Base-by-base conservation (phyloP, 2,329 filamentous ascomycete species). In the Fusarium floridanum region DNA sequence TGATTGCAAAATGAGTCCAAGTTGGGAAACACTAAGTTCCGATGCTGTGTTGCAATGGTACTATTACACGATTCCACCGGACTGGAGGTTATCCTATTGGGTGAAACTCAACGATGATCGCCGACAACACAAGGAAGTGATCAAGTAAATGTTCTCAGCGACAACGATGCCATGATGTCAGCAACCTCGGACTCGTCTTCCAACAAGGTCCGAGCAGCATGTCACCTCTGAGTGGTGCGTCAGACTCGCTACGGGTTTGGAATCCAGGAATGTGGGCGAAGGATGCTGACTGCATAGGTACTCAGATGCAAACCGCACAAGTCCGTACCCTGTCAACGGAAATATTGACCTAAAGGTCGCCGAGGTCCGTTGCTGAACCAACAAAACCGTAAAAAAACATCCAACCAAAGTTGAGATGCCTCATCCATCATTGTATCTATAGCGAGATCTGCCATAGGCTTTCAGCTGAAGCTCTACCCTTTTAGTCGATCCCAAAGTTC, bases 401-500 rank as follows among this genome's bases (percentile, higher is more conserved):
- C 16, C 10, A 59, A 41, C 39, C 5, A n/a, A 17, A 17, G 9
- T 29, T 4, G 16, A 66, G 24, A 61, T 72, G 34, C 14, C 29
- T 39, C 45, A 75, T 20, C 62, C 70, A 60, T 16, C 39, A 60
- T 5, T 61, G 37, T 22, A 45, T 74, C 65, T 6, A 11, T 8
- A 12, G 29, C 24, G 29, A 76, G 24, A 9, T 48, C 24, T 24
- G 67, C 55, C 3, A 57, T 70, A 20, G 68, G 45, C 22, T 29
- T 4, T 22, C 37, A 29, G 76, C 67, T 11, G 68, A 48, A 27
- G 64, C 41, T 4, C 59, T 36, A 22, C 68, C 55, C 48, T 74
- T 76, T 68, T 70, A 73, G 41, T 29, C 61, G 11, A 78, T 50
- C 14, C 69, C 70, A 11, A 76, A 37, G 11, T 63, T 62, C 55